Evolutionary conservation across 2,329 filamentous ascomycete genomes (phyloP).

Genomic region (Cercospora sojina): DNA sequence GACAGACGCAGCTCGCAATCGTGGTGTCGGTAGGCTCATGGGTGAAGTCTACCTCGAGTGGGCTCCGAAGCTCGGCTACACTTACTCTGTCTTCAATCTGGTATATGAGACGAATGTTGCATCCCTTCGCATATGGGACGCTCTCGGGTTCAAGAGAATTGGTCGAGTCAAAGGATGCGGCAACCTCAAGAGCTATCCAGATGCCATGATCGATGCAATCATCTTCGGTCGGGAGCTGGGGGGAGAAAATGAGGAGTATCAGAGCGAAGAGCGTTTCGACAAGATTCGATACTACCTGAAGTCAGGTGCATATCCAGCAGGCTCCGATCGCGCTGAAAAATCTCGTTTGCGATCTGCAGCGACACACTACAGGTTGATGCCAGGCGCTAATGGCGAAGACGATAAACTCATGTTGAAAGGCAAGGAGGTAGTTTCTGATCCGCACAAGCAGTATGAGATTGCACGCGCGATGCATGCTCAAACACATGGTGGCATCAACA

Average conservation of each 20-base stretch:
- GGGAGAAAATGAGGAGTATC: slow-evolving; percentile 72
- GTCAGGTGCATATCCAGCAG: slow-evolving; percentile 87
- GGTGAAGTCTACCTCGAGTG: slow-evolving; percentile 54
- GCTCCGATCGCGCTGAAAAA: slow-evolving; percentile 93
- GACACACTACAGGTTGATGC: slow-evolving; percentile 84
- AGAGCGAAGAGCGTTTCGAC: slow-evolving; percentile 95
- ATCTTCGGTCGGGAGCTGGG: slow-evolving; percentile 61
- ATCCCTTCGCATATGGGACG: slow-evolving; percentile 88
- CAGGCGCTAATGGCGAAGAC: slow-evolving; percentile 49
- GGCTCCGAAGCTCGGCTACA: slow-evolving; percentile 67
- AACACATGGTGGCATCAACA: slow-evolving; percentile 92
- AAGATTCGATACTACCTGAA: slow-evolving; percentile 98
- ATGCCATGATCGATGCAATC: slow-evolving; percentile 51
- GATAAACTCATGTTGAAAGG: slow-evolving; percentile 95
- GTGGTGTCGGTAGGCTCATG: slow-evolving; percentile 53
- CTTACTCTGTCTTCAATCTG: slow-evolving; percentile 90
- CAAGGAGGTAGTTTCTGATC: slow-evolving; percentile 93
- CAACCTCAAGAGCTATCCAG: slow-evolving; percentile 50
- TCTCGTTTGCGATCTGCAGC: slow-evolving; percentile 88
- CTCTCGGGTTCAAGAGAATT: slow-evolving; percentile 87
- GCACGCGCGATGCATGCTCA: slow-evolving; percentile 71
- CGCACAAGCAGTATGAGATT: slow-evolving; percentile 85
- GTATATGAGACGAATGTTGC: slow-evolving; percentile 93
- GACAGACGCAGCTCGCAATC: slow-evolving; percentile 48
- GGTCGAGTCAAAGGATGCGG: slow-evolving; percentile 65